A percentile compares a stretch with the other conserved stretches of the same genome.
These are phyloP conservation scores for Amyloporia xantha DNA, from an alignment of 768 basidiomycete species.

Conservation along the genomic window DNA sequence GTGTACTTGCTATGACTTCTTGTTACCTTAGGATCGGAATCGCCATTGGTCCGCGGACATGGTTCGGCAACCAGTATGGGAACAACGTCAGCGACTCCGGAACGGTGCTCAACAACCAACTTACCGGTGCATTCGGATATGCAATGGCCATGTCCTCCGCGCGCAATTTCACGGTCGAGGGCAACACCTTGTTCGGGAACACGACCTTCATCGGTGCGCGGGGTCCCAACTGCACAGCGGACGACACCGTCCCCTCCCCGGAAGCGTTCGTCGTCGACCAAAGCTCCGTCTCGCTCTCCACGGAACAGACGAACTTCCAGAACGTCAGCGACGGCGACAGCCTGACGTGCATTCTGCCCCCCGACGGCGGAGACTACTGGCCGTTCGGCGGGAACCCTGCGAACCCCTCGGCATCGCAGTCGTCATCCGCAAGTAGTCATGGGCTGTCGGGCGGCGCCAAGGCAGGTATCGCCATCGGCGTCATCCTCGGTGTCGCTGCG, in stretches of 20 bases:
- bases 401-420: constrained; percentile 17
- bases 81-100: constrained; percentile 51
- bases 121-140: constrained; percentile 68
- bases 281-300: constrained; percentile 33
- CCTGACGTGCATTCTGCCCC: constrained; percentile 63
- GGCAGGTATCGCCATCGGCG: constrained; percentile 46
- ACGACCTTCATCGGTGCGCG: constrained; percentile 68
- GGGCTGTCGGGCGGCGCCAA: constrained; percentile 30
- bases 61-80: constrained; percentile 58
- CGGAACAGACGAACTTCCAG: constrained; percentile 48
- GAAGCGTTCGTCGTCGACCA: constrained; percentile 54
- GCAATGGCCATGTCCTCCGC: constrained; percentile 63
- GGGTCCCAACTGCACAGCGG: constrained; percentile 56
- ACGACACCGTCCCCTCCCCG: constrained; percentile 44
- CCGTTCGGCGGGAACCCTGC: constrained; percentile 55
- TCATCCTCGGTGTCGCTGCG: constrained; percentile 39
- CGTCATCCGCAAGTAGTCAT: constrained; percentile 13
- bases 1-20: constrained; percentile 2
- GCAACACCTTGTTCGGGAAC: constrained; percentile 58
- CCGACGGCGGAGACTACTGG: constrained; percentile 65
- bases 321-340: constrained; percentile 45
- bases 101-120: constrained; percentile 46
- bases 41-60: constrained; percentile 69
- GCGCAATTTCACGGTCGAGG: constrained; percentile 56
- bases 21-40: constrained; percentile 58